Evolutionary conservation across 371 early-diverging fungal species (phyloP).

Genomic region (Mucor mucedo): DNA sequence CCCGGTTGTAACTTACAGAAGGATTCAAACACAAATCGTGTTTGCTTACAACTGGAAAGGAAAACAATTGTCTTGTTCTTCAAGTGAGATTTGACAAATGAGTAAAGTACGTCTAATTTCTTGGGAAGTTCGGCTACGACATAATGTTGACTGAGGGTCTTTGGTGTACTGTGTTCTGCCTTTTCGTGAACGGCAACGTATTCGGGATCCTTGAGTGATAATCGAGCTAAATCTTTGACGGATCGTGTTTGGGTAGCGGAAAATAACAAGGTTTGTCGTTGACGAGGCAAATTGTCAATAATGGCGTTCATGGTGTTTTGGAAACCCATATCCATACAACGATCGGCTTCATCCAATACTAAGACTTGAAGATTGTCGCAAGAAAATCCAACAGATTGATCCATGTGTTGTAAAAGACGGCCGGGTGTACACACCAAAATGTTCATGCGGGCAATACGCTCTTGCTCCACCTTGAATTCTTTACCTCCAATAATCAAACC

Average conservation of each 20-base stretch:
- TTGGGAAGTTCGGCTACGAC: conserved; percentile 79
- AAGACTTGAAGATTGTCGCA: conserved; percentile 85
- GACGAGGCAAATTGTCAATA: conserved; percentile 84
- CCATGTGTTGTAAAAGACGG: conserved; percentile 97
- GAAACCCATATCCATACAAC: conserved; percentile 95
- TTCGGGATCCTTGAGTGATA: conserved; percentile 90
- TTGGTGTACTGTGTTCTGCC: conserved; percentile 82
- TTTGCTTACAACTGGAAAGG: conserved; percentile 52
- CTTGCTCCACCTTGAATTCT: conserved; percentile 89
- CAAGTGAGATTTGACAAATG: conserved; percentile 91
- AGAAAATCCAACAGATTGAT: conserved; percentile 91
- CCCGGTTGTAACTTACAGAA: conserved; percentile 96
- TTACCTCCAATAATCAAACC: conserved; percentile 98
- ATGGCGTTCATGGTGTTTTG: conserved; percentile 94
- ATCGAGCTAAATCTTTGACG: conserved; percentile 90
- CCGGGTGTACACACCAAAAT: conserved; percentile 98
- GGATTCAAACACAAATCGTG: conserved; percentile 90
- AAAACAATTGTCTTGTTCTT: conserved; percentile 70
- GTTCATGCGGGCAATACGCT: conserved; percentile 87
- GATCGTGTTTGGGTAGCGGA: conserved; percentile 97
- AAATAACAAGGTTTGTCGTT: conserved; percentile 93
- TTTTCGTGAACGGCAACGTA: conserved; percentile 94
- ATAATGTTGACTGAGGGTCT: conserved; percentile 83
- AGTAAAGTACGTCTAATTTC: conserved; percentile 92
- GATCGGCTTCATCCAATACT: conserved; percentile 99